A percentile compares a stretch with the other conserved stretches of the same genome.
Conservation (phyloP, 441 rosid species). For the Erysimum cheiri region DNA sequence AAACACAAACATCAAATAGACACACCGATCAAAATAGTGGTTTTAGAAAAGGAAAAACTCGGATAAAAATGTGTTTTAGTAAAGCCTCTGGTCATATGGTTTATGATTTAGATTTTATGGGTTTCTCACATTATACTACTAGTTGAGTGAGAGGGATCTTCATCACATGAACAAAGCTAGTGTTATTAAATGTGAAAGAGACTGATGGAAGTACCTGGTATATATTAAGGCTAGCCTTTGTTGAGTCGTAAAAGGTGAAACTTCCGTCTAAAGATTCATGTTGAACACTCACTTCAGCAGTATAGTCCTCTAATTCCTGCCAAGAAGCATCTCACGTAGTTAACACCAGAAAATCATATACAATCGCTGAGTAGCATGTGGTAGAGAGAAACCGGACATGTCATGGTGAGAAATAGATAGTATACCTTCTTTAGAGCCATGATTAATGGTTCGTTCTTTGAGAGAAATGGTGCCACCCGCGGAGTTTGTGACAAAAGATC, state of each 20-base stretch:
- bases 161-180: constrained; percentile 13
- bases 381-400: not conserved
- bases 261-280: constrained; percentile 85
- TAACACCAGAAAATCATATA: constrained; percentile 26
- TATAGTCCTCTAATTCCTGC: constrained; percentile 90
- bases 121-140: not conserved
- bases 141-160: not conserved
- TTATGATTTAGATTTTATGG: not conserved
- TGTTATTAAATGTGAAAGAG: not conserved
- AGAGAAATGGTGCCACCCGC: constrained; percentile 91
- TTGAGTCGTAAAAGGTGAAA: constrained; percentile 90
- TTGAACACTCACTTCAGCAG: constrained; percentile 74
- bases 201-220: constrained; percentile 68
- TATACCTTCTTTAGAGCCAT: constrained; percentile 80
- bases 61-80: not conserved
- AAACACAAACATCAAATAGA: constrained; percentile 4
- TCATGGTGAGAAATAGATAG: constrained; percentile 11
- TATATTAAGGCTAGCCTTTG: constrained; percentile 74
- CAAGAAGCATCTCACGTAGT: constrained; percentile 22
- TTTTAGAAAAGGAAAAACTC: not conserved
- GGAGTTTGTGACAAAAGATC: constrained; percentile 86
- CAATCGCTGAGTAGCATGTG: not conserved
- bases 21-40: not conserved
- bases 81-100: not conserved
- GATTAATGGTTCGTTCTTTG: constrained; percentile 87